A percentile compares a stretch with the other conserved stretches of the same genome.
These are phyloP conservation scores for Plasmodium gonderi DNA, from an alignment of 169 alveolate species.

Conservation along the genomic window DNA sequence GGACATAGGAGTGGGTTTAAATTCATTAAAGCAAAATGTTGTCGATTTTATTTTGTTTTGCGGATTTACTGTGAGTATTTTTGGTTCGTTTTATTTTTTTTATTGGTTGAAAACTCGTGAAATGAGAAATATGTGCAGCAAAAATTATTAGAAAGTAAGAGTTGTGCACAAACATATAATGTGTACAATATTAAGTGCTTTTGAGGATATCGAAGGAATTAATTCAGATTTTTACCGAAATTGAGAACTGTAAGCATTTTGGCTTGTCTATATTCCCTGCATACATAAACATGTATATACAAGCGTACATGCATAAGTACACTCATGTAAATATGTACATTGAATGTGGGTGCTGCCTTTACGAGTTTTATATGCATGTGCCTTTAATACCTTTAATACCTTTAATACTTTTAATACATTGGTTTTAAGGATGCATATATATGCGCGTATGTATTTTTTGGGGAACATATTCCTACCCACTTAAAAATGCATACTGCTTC, in stretches of 20 bases:
- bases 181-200: background rate
- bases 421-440: background rate
- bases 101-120: constrained; percentile 52
- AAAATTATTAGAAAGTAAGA: constrained; percentile 19
- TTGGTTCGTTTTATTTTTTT: constrained; percentile 65
- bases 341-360: no score
- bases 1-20: constrained; percentile 21
- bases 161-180: background rate
- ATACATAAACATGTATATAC: background rate
- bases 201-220: background rate
- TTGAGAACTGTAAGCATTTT: background rate
- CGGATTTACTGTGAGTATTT: constrained; percentile 48
- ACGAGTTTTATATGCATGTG: no score
- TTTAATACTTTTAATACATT: background rate
- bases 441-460: background rate
- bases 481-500: background rate
- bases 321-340: background rate
- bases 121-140: constrained; percentile 54
- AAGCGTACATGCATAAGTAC: background rate
- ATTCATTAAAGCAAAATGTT: constrained; percentile 26
- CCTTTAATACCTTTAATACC: background rate
- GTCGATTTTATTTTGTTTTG: constrained; percentile 46
- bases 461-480: background rate
- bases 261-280: background rate
- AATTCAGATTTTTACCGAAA: background rate